These are phyloP conservation scores for Reticulascus tulasneorum DNA, from an alignment of 2,329 filamentous ascomycete genomes.

Conservation along the genomic window DNA sequence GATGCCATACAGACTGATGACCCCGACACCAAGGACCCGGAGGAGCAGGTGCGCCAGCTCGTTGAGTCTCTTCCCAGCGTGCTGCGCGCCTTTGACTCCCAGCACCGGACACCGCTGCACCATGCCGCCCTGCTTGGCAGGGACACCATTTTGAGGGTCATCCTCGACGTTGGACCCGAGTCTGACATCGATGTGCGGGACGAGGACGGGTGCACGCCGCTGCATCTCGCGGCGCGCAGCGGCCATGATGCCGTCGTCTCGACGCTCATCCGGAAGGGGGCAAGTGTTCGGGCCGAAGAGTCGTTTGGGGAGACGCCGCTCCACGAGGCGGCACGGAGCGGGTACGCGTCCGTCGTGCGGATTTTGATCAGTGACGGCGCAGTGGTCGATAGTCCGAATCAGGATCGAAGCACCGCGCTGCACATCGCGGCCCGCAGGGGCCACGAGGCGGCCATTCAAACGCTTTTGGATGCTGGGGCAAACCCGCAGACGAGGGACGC, in stretches of 20 bases:
- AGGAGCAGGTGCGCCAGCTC: conserved; percentile 11
- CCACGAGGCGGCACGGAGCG: conserved; percentile 9
- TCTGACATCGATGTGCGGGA: conserved; percentile 12
- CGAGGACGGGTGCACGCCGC: conserved; percentile 11
- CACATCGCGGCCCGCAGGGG: conserved; percentile 10
- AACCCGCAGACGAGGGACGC: conserved; percentile 14
- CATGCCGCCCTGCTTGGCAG: conserved; percentile 13
- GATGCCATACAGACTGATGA: conserved; percentile 8
- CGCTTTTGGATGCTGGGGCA: conserved; percentile 8
- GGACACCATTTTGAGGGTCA: conserved; percentile 6
- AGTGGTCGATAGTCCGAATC: conserved; percentile 13
- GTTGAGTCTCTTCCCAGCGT: conserved; percentile 14
- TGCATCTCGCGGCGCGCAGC: conserved; percentile 12
- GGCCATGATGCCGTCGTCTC: conserved; percentile 13
- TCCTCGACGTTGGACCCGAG: conserved; percentile 4
- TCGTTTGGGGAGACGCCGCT: conserved; percentile 13
- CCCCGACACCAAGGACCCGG: conserved; percentile 3
- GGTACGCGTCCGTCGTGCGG: conserved; percentile 6
- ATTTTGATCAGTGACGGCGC: conserved; percentile 11
- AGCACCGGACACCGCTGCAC: conserved; percentile 11
- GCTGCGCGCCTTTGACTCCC: conserved; percentile 10
- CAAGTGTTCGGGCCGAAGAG: conserved; percentile 13
- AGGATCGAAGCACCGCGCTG: conserved; percentile 12
- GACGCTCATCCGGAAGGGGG: conserved; percentile 9
- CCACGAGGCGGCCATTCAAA: conserved; percentile 1